Conservation (phyloP, 2,329 filamentous ascomycete species). For the Colletotrichum euphorbiae region DNA sequence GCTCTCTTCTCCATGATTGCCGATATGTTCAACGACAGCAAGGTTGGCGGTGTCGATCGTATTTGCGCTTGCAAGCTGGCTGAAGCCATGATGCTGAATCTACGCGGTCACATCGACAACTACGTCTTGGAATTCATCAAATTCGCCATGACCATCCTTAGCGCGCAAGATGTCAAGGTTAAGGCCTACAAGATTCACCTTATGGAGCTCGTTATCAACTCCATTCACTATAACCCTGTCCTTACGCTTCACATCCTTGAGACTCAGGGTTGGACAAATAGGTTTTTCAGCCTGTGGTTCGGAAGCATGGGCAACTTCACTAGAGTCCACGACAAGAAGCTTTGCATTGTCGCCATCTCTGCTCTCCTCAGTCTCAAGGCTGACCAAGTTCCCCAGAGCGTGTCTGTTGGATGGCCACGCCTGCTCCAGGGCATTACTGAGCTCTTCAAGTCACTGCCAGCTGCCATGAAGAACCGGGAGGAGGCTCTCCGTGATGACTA, state of each 20-base stretch:
- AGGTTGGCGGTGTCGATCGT: conserved; percentile 91
- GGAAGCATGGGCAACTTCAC: conserved; percentile 93
- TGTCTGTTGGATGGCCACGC: conserved; percentile 94
- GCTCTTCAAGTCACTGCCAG: conserved; percentile 90
- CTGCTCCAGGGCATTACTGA: conserved; percentile 88
- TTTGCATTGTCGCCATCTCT: conserved; percentile 94
- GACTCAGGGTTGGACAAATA: conserved; percentile 93
- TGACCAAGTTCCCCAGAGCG: conserved; percentile 88
- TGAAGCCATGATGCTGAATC: conserved; percentile 96
- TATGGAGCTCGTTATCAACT: conserved; percentile 99
- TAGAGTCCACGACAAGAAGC: conserved; percentile 97
- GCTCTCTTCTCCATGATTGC: conserved; percentile 94
- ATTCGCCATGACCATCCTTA: conserved; percentile 87
- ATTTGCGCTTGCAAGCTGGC: conserved; percentile 98
- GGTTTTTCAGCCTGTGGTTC: conserved; percentile 99
- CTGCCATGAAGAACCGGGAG: conserved; percentile 90
- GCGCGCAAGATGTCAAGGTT: conserved; percentile 80
- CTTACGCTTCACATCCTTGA: conserved; percentile 91
- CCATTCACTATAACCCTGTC: conserved; percentile 95
- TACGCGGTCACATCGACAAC: conserved; percentile 88
- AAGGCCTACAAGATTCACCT: conserved; percentile 96
- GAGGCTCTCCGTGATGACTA: conserved; percentile 93
- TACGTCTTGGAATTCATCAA: conserved; percentile 90
- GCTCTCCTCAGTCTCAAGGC: conserved; percentile 83
- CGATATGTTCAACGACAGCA: conserved; percentile 92